These are phyloP conservation scores for Aegle marmelos DNA, from an alignment of 345 rosid species.

Conservation along the genomic window DNA sequence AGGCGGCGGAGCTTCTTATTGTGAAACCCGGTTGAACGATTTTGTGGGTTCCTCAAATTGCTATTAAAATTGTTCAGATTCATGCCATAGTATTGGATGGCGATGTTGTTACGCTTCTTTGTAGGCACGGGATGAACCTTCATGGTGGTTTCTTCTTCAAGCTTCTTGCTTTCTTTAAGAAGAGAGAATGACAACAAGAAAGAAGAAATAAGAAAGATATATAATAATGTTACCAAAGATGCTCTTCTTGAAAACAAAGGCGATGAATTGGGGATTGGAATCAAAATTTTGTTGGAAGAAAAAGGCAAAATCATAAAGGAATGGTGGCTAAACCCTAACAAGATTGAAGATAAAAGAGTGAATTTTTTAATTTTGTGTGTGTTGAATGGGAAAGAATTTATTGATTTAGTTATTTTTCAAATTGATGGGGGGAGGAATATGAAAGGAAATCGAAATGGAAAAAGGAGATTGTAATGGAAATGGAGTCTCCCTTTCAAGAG, in stretches of 20 bases:
- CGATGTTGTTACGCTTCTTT: constrained; percentile 58
- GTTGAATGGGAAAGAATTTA: not conserved
- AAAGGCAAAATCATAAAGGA: constrained; percentile 32
- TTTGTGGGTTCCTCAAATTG: constrained; percentile 11
- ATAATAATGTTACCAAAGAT: constrained; percentile 24
- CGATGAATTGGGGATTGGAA: constrained; percentile 24
- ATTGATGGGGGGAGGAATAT: not conserved
- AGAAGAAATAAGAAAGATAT: not conserved
- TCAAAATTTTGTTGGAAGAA: constrained; percentile 33
- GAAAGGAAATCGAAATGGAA: not conserved
- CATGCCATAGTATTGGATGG: constrained; percentile 48
- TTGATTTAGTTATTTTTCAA: not conserved
- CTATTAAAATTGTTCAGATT: not conserved
- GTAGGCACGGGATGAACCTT: constrained; percentile 80
- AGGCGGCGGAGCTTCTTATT: constrained; percentile 86
- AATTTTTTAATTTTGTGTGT: not conserved
- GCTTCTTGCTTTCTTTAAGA: not conserved
- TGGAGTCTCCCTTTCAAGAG: not conserved
- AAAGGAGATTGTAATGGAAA: not conserved
- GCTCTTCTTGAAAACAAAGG: constrained; percentile 18
- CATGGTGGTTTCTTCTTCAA: constrained; percentile 37
- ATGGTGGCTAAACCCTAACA: constrained; percentile 17
- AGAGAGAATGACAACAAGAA: constrained; percentile 1
- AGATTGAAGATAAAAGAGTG: not conserved
- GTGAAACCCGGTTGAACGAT: constrained; percentile 33